phyloP scores from a whole-genome alignment of 2,329 filamentous ascomycete genomes.

The Nigrospora osmanthi region DNA sequence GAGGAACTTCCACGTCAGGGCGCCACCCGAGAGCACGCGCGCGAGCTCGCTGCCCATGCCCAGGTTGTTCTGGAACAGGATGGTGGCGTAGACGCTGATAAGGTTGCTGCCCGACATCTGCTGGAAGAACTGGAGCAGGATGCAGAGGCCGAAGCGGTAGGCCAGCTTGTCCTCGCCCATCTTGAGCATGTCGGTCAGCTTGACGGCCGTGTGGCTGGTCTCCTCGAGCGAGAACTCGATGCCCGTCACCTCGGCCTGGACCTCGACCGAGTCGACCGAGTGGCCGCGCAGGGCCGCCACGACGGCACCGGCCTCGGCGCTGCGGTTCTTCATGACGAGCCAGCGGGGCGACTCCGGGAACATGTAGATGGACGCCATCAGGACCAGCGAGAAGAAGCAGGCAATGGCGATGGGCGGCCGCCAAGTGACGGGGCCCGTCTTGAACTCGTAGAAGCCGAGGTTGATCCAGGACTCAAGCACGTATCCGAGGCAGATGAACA shows the following conservation, averaged over 20 bases:
- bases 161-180: constrained; percentile 41
- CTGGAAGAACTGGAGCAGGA: constrained; percentile 41
- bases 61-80: constrained; percentile 32
- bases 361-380: constrained; percentile 20
- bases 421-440: constrained; percentile 20
- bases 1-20: constrained; percentile 37
- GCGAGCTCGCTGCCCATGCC: constrained; percentile 26
- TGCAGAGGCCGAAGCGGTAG: constrained; percentile 42
- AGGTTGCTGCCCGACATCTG: constrained; percentile 41
- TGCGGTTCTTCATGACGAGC: constrained; percentile 21
- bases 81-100: constrained; percentile 36
- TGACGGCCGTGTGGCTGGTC: constrained; percentile 24
- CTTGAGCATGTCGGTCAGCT: constrained; percentile 34
- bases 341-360: constrained; percentile 28
- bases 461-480: constrained; percentile 36
- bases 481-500: constrained; percentile 26
- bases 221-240: constrained; percentile 41
- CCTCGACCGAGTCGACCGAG: constrained; percentile 12
- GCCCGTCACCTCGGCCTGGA: constrained; percentile 31
- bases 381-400: constrained; percentile 16
- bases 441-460: constrained; percentile 30
- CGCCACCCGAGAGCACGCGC: constrained; percentile 35
- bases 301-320: constrained; percentile 20
- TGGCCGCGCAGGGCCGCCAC: constrained; percentile 17
- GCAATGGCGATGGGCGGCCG: constrained; percentile 25